Conservation (phyloP, 495 filamentous ascomycete genomes). For the Aspergillus homomorphus region DNA sequence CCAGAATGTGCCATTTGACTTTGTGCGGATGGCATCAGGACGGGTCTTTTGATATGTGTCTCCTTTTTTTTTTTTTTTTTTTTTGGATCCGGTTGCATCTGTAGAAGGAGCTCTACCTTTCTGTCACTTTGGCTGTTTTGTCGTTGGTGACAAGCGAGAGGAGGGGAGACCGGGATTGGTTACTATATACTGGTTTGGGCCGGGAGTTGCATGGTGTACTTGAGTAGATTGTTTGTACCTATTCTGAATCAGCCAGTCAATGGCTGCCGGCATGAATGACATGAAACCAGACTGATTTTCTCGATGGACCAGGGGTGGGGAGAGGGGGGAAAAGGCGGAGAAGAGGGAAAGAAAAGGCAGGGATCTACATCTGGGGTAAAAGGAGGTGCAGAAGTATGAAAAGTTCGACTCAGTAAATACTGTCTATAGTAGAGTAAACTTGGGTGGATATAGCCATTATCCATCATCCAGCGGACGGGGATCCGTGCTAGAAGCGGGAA, state of each 20-base stretch:
- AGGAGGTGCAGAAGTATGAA: background rate
- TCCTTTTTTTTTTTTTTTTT: background rate
- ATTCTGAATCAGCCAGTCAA: background rate
- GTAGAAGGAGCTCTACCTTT: background rate
- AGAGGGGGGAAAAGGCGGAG: conserved; percentile 9
- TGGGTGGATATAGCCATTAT: no score
- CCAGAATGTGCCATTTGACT: conserved; percentile 83
- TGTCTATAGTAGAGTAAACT: no score
- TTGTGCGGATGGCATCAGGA: conserved; percentile 74
- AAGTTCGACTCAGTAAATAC: no score
- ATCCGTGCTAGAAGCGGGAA: conserved; percentile 23
- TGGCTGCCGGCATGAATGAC: background rate
- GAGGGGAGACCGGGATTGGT: background rate
- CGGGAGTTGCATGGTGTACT: background rate
- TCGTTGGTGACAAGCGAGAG: background rate
- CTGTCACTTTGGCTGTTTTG: background rate
- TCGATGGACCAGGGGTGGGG: background rate
- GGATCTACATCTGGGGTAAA: background rate
- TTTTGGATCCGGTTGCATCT: background rate
- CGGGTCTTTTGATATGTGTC: conserved; percentile 52
- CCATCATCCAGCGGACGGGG: conserved; percentile 8
- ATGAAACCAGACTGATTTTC: background rate
- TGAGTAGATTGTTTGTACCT: background rate
- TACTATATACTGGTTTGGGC: background rate
- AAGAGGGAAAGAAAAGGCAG: background rate